Base-by-base conservation (phyloP, 805 yeast genomes). In the Wickerhamiella brachini region DNA sequence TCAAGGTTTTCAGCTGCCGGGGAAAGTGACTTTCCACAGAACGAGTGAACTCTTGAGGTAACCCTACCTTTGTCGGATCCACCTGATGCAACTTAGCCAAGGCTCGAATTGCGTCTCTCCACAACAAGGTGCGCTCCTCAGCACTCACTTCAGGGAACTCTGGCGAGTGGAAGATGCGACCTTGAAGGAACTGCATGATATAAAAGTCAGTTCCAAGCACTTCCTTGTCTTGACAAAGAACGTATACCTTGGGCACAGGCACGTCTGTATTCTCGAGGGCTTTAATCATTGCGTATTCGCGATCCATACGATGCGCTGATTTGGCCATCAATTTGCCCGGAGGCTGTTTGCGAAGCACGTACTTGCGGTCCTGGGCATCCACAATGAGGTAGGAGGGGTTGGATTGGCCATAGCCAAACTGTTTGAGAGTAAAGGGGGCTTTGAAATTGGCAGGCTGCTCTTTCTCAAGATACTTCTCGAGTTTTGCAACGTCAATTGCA, bases 371-470 rank as follows among this genome's bases (percentile, higher is more conserved):
- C 5, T 54, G 54, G 1, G 68, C 59, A 54, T 77, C 80, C 1
- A 60, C 63, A 23, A 78, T 50, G 26, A 75, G 69, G 59, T 78
- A 79, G 1, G 83, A 78, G 12, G 84, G 85, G 59, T 79, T 79
- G 1, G 80, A 75, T 61, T 79, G 85, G 15, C 85, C 85, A 60
- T 74, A 77, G 24, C 71, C 71, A 65, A 79, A 79, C 62, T 79
- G 85, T 53, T 71, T 65, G 44, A 77, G 60, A 0, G 54, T 56
- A 13, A 64, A 63, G 1, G 75, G 77, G 6, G 56, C 59, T 18
- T 43, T 54, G 56, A 49, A 64, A 53, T 48, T 51, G 2, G 47
- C 44, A 3, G 61, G 59, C 23, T 50, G 34, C 44, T 49, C 46
- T 10, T 26, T 18, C 5, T 45, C 45, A 47, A 70, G 62, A 55